Percentiles rank a stretch among this genome's conserved stretches.
These are phyloP conservation scores for Lentinula boryana DNA, from an alignment of 768 basidiomycete genomes.

Conservation along the genomic window DNA sequence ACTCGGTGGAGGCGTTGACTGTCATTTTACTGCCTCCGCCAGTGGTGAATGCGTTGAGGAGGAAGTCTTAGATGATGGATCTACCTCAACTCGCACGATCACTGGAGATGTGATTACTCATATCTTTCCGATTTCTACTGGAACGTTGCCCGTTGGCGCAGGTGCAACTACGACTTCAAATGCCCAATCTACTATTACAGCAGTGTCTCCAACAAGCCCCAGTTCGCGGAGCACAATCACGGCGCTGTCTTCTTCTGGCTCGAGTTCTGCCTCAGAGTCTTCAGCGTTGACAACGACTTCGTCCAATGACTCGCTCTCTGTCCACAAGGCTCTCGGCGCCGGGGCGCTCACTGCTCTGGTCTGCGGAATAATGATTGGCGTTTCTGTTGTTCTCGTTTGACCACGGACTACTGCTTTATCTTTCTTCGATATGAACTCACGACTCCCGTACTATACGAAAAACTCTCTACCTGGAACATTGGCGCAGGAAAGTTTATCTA, in stretches of 20 bases:
- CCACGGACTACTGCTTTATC: background rate
- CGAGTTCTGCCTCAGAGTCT: background rate
- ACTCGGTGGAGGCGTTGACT: background rate
- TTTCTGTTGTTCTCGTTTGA: background rate
- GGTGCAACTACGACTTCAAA: background rate
- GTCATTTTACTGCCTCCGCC: background rate
- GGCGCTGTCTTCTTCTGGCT: background rate
- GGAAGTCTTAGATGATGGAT: background rate
- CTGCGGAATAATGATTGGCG: background rate
- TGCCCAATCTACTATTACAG: background rate
- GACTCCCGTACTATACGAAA: too few relatives aligned
- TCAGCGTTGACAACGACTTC: background rate
- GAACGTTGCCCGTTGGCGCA: background rate
- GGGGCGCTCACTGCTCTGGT: background rate
- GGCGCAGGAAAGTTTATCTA: too few relatives aligned
- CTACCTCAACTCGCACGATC: background rate
- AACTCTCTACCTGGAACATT: too few relatives aligned
- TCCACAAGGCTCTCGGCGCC: background rate
- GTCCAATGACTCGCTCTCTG: background rate
- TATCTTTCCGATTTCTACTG: background rate
- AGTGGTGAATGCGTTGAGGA: conserved; percentile 1
- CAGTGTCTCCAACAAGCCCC: background rate
- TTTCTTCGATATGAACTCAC: too few relatives aligned
- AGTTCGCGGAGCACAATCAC: background rate
- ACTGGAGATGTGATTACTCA: background rate